Evolutionary conservation across 2,329 filamentous ascomycete genomes (phyloP), one percentile per base, ranked within the genome.

Genomic region (Cytospora mali): DNA sequence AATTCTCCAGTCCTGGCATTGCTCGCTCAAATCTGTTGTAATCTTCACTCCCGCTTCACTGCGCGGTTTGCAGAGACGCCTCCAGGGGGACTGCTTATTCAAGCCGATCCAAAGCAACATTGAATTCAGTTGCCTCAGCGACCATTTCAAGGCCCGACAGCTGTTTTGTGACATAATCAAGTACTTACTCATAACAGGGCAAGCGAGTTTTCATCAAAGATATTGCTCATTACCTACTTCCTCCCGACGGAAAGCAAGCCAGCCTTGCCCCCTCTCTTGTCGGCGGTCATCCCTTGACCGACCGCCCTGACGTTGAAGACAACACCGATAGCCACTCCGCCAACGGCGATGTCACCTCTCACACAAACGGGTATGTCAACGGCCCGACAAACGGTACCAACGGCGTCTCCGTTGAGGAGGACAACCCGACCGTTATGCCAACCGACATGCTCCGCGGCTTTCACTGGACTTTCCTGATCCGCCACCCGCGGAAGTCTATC

Each of bases 191-290:
- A 48, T 51, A 60, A 70, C 69, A 96, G 91, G 90, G 88, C 71
- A 97, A 96, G 80, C 91, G 94, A 69, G 80, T 96, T 70, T 97
- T 98, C 80, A 95, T 99, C 84, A 99, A 99, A 77, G 95, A 98
- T 76, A 99, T 98, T 80, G 89, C 91, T 61, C 90, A 97, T 77
- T 98, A 98, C 76, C 82, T 97, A 68, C 82, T 96, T 67, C 90
- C 93, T 6, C 91, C 92, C 4, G 80, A 90, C 66, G 81, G 83
- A 53, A 84, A 89, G 70, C 81, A 84, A 16, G 85, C 91, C 56
- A 81, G 80, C 55, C 86, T 95, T 64, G 93, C 92, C 11, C 90
- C 91, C 2, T 97, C 92, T n/a, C 82, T 97, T 56, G 84, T 89
- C 64, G 85, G 85, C 68, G 86, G 84, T 29, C 67, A 73, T 27